Base-by-base conservation (phyloP, 768 basidiomycete genomes). In the Suillus weaverae region DNA sequence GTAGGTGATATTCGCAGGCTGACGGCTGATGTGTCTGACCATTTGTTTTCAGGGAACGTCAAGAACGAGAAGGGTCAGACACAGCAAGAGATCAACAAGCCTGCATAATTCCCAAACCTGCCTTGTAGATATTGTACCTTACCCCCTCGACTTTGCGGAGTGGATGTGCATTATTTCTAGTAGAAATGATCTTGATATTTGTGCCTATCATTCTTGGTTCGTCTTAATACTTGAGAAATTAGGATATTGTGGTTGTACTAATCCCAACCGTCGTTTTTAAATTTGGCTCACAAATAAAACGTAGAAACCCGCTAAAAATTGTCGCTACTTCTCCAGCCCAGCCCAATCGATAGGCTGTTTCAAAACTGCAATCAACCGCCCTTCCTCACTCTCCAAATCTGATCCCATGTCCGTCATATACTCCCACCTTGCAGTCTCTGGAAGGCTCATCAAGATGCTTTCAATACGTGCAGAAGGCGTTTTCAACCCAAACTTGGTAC, bases 361-460 rank as follows among this genome's bases (percentile, higher is more conserved):
- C 64, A 96, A 75, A 0, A 89, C 84, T 36, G 82, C 78, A 39
- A 92, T 68, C 39, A 94, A 70, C 60, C 82, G 82, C 20, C 83
- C 89, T 72, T 95, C 94, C 64, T 86, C 85, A 11, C 87, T 87
- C 0, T 83, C 86, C 64, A 77, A 81, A 35, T 87, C 81, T 22
- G 76, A 79, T 2, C 90, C 93, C 67, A 95, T 75, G 8, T 92
- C 89, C 5, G 85, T 81, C 86, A 89, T 89, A 74, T 95, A 96
- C 77, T 96, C 94, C 94, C 94, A 96, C 67, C 92, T 83, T 32
- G 91, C 92, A 5, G 86, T 90, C 77, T 94, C 89, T 0, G 94
- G 94, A 61, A 96, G 77, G 75, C 89, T 93, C 93, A 95, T 95
- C 44, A 95, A 75, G 63, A 95, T 93, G 74, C 92, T 93, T 80